Evolutionary conservation across 2,329 filamentous ascomycete species (phyloP).

Genomic region (Phaeosphaeriaceae sp.): DNA sequence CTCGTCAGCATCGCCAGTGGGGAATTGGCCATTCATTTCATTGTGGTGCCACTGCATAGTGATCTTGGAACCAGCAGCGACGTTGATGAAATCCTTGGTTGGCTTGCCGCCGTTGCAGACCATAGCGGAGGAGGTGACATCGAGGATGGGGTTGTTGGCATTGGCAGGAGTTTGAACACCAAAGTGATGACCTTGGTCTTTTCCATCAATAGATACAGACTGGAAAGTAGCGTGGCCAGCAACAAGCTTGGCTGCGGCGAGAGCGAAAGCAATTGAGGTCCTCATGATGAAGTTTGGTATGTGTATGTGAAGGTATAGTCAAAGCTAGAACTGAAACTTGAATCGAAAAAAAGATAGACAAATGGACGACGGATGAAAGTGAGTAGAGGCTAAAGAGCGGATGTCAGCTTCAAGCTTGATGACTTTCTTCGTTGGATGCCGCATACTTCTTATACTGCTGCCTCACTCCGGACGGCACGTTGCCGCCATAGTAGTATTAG

Average conservation of each 20-base stretch:
- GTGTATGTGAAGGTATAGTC: slow-evolving; percentile 23
- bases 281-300: slow-evolving; percentile 39
- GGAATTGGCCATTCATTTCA: slow-evolving; percentile 20
- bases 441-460: slow-evolving; percentile 32
- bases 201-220: slow-evolving; percentile 51
- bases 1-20: slow-evolving; percentile 52
- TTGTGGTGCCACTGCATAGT: slow-evolving; percentile 60
- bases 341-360: slow-evolving; percentile 27
- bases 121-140: slow-evolving; percentile 45
- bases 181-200: slow-evolving; percentile 42
- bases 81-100: slow-evolving; percentile 50
- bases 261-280: slow-evolving; percentile 37
- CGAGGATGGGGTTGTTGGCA: slow-evolving; percentile 46
- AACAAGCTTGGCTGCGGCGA: slow-evolving; percentile 43
- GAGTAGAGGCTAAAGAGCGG: slow-evolving; percentile 39
- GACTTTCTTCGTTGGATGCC: slow-evolving; percentile 12
- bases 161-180: slow-evolving; percentile 54
- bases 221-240: slow-evolving; percentile 47
- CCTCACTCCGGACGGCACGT: slow-evolving; percentile 19
- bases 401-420: slow-evolving; percentile 44
- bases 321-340: slow-evolving; percentile 23
- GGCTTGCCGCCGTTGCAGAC: slow-evolving; percentile 44
- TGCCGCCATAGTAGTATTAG: slow-evolving; percentile 19
- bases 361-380: slow-evolving; percentile 36
- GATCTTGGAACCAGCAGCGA: slow-evolving; percentile 57